Evolutionary conservation across 2,329 filamentous ascomycete species (phyloP).

Genomic region (Rhexocercosporidium sp.): DNA sequence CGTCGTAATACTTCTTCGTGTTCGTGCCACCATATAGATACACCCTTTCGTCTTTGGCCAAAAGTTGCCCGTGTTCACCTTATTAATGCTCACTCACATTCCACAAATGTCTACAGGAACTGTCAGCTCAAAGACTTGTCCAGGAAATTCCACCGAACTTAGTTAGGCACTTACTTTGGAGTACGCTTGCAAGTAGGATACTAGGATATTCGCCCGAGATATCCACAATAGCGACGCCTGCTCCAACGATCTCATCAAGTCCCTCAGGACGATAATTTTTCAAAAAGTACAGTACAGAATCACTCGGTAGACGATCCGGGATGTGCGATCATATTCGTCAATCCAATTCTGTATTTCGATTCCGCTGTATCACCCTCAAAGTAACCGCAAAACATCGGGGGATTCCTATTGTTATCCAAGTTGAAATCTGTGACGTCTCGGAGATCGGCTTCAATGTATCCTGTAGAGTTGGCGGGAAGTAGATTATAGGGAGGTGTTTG

Average conservation of each 20-base stretch:
- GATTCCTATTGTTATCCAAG: background rate
- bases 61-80: conserved; percentile 13
- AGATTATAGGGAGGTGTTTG: background rate
- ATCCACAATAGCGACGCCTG: conserved; percentile 17
- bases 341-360: conserved; percentile 8
- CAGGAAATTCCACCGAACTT: background rate
- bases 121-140: background rate
- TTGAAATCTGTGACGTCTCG: conserved; percentile 12
- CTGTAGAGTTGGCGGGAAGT: conserved; percentile 6
- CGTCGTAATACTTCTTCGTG: conserved; percentile 8
- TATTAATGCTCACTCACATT: conserved; percentile 13
- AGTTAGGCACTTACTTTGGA: background rate
- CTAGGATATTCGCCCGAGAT: conserved; percentile 2
- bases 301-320: background rate
- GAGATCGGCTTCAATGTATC: background rate
- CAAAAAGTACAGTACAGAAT: conserved; percentile 21
- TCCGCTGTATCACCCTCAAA: conserved; percentile 5
- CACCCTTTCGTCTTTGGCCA: conserved; percentile 6
- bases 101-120: background rate
- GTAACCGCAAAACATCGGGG: conserved; percentile 13
- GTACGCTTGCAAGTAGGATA: conserved; percentile 12
- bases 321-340: conserved; percentile 15
- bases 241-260: conserved; percentile 17
- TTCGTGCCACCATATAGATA: conserved; percentile 12
- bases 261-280: conserved; percentile 10